Base-by-base conservation (phyloP, 1,284 basidiomycete genomes). In the Ustilago tritici region DNA sequence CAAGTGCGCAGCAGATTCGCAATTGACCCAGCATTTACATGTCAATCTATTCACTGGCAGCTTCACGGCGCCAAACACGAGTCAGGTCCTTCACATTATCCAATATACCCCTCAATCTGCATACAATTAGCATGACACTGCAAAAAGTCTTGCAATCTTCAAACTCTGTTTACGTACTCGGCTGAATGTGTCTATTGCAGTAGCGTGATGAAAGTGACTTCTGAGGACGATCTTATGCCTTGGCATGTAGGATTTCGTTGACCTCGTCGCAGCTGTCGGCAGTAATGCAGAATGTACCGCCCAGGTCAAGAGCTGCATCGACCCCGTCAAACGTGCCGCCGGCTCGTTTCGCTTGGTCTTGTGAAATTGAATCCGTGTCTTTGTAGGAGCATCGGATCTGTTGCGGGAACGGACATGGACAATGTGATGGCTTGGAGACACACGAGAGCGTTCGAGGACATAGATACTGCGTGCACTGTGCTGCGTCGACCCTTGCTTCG, bases 381-480 rank as follows among this genome's bases (percentile, higher is more conserved):
- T 69, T 66, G 56, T 76, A 81, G 2, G 78, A 63, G 65, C 80
- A 81, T 34, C 80, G 68, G 11, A 75, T 73, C 67, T 81, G 78
- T 50, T 83, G 81, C 23, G 76, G 79, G 56, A 83, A 81, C 3
- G 82, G 82, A 38, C 82, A 83, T 31, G 82, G 82, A 57, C 82
- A 83, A 50, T 82, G 70, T 10, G 79, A 76, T n/a, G 82, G 82
- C 23, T 70, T 69, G 10, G 70, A 53, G n/a, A 83, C 82, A 65
- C 82, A 83, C n/a, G 77, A 78, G 3, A 83, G 77, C 5, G 82
- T 83, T 28, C 79, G 71, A 11, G 82, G 82, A 57, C 82, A 83
- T 19, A 83, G 67, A 58, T 81, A 82, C 43, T 75, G 64, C 2
- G 69, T 77, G 57, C 82, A 83, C 4, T 76, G 67, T 0, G 82